These are phyloP conservation scores for Lachancea thermotolerans DNA, from an alignment of 805 yeast species.

Conservation along the genomic window DNA sequence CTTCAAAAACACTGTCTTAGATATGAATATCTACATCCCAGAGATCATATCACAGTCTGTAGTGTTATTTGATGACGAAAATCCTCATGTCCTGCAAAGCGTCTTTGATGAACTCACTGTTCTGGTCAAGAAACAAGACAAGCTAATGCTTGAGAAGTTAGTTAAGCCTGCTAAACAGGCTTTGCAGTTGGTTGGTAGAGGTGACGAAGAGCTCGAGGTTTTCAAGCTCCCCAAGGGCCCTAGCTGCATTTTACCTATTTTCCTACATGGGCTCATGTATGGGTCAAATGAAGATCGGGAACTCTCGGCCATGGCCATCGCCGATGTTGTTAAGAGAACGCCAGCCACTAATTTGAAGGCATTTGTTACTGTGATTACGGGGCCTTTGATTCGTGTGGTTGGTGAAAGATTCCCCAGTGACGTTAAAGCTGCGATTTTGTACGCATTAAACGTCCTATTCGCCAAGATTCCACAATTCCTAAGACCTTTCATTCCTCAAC, in stretches of 20 bases:
- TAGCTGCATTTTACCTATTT: slow-evolving; percentile 79
- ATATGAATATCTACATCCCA: slow-evolving; percentile 62
- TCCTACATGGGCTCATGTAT: slow-evolving; percentile 91
- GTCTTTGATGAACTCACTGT: slow-evolving; percentile 60
- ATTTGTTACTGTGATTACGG: slow-evolving; percentile 87
- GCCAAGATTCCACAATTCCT: slow-evolving; percentile 81
- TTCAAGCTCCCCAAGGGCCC: slow-evolving; percentile 76
- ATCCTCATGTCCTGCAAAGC: slow-evolving; percentile 53
- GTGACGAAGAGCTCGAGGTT: slow-evolving; percentile 63
- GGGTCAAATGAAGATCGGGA: slow-evolving; percentile 83
- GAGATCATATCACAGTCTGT: slow-evolving; percentile 73
- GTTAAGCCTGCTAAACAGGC: slow-evolving; percentile 79
- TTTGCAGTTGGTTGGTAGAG: slow-evolving; percentile 54
- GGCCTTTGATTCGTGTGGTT: slow-evolving; percentile 95
- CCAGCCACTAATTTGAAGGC: slow-evolving; percentile 79
- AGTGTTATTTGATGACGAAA: slow-evolving; percentile 63
- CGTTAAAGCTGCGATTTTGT: slow-evolving; percentile 88
- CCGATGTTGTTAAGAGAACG: slow-evolving; percentile 77
- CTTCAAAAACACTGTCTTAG: slow-evolving; percentile 58
- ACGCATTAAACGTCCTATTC: slow-evolving; percentile 73
- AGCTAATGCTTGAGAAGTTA: slow-evolving; percentile 67
- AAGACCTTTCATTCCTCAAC: slow-evolving; percentile 94
- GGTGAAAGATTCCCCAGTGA: slow-evolving; percentile 92
- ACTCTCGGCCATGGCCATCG: slow-evolving; percentile 79
- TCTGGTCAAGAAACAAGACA: slow-evolving; percentile 63